Evolutionary conservation across 2,329 filamentous ascomycete genomes (phyloP).

Genomic region (Fusarium subtropicale): DNA sequence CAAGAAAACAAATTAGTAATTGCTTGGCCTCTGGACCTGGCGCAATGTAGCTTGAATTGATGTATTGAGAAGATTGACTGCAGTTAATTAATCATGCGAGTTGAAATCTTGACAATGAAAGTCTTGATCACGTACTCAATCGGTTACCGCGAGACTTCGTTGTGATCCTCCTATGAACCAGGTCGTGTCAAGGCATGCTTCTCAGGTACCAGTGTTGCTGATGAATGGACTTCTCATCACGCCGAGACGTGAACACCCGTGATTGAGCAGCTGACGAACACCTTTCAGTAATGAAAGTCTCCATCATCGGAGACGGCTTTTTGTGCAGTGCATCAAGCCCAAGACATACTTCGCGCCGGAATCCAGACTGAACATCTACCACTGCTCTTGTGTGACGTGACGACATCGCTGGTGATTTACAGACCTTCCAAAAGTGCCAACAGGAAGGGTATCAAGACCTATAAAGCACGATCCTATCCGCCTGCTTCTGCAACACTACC

Average conservation of each 20-base stretch:
- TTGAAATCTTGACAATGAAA: not conserved
- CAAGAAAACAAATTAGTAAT: too few relatives aligned
- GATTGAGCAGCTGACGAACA: too few relatives aligned
- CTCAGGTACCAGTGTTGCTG: not conserved
- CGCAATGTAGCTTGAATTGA: too few relatives aligned
- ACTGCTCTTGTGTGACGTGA: not conserved
- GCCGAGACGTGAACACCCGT: not conserved
- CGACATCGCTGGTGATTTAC: not conserved
- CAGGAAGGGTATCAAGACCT: not conserved
- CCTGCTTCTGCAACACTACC: not conserved
- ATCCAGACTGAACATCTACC: not conserved
- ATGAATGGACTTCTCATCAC: not conserved
- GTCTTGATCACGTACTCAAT: not conserved
- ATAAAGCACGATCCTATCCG: not conserved
- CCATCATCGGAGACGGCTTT: not conserved
- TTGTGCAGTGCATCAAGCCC: not conserved
- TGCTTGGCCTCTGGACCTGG: too few relatives aligned
- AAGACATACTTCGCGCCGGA: not conserved
- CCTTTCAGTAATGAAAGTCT: not conserved
- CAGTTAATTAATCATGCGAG: not conserved
- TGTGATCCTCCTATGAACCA: not conserved
- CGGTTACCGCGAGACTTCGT: not conserved
- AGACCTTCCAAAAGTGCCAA: too few relatives aligned
- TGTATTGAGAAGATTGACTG: not conserved
- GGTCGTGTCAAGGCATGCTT: not conserved